Evolutionary conservation across 129 eudicot species (phyloP).

Genomic region (Tagetes patula): DNA sequence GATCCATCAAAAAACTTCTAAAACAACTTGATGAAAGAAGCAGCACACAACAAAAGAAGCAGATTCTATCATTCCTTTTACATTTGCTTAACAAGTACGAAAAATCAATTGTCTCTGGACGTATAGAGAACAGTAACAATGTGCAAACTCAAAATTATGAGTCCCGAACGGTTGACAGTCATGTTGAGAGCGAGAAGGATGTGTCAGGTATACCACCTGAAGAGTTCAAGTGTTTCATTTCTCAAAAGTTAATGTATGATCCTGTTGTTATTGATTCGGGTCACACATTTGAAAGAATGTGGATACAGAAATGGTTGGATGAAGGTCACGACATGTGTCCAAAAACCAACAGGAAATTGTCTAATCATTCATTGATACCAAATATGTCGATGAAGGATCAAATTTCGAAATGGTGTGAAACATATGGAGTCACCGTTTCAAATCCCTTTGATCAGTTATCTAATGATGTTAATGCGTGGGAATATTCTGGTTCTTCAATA

Average conservation of each 20-base stretch:
- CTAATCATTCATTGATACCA: conserved; percentile 42
- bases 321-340: conserved; percentile 86
- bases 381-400: conserved; percentile 55
- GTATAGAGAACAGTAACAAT: conserved; percentile 21
- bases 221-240: conserved; percentile 70
- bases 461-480: conserved; percentile 40
- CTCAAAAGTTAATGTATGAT: conserved; percentile 63
- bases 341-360: conserved; percentile 46
- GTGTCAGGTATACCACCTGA: conserved; percentile 42
- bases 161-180: conserved; percentile 16
- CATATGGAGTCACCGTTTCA: conserved; percentile 32
- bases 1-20: conserved; percentile 60
- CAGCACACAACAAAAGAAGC: conserved; percentile 36
- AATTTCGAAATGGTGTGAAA: conserved; percentile 57
- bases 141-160: conserved; percentile 31
- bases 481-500: conserved; percentile 57
- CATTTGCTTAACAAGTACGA: conserved; percentile 50
- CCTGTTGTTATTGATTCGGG: conserved; percentile 87
- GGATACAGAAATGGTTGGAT: conserved; percentile 80
- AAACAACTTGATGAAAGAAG: conserved; percentile 37
- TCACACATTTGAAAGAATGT: conserved; percentile 71
- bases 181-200: conserved; percentile 25
- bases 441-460: conserved; percentile 40
- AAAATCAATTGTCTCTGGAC: conserved; percentile 31
- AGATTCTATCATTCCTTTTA: conserved; percentile 44